Conservation (phyloP, 306 rosid genomes). For the Quercus robur region DNA sequence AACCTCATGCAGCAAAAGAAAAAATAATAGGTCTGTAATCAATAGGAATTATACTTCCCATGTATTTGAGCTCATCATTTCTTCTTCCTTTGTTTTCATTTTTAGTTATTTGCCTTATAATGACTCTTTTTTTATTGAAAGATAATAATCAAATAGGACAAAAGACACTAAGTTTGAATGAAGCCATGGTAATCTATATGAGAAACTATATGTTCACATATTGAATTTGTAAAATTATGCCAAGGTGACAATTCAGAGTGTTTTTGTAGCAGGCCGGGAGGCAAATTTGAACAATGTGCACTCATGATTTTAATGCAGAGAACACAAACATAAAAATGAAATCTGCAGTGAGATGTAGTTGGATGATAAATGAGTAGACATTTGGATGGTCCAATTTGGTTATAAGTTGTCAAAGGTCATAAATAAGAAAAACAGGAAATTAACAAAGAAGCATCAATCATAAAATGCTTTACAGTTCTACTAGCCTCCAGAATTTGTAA, state of each 20-base stretch:
- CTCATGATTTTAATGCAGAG: neutral
- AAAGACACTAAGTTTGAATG: neutral
- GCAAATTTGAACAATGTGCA: neutral
- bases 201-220: neutral
- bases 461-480: neutral
- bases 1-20: neutral
- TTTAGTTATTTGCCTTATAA: neutral
- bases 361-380: neutral
- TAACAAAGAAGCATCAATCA: neutral
- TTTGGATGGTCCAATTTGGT: neutral
- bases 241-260: neutral
- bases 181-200: neutral
- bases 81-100: neutral
- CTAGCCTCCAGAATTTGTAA: conserved; percentile 10
- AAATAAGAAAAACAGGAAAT: neutral
- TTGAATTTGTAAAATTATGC: neutral
- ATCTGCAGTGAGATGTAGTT: neutral
- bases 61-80: neutral
- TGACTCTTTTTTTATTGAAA: neutral
- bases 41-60: neutral
- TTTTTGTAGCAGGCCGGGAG: too few species aligned
- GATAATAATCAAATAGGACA: neutral
- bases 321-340: neutral
- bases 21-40: neutral
- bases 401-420: neutral